Evolutionary conservation across 805 yeast genomes (phyloP).

Genomic region (Hanseniaspora singularis): DNA sequence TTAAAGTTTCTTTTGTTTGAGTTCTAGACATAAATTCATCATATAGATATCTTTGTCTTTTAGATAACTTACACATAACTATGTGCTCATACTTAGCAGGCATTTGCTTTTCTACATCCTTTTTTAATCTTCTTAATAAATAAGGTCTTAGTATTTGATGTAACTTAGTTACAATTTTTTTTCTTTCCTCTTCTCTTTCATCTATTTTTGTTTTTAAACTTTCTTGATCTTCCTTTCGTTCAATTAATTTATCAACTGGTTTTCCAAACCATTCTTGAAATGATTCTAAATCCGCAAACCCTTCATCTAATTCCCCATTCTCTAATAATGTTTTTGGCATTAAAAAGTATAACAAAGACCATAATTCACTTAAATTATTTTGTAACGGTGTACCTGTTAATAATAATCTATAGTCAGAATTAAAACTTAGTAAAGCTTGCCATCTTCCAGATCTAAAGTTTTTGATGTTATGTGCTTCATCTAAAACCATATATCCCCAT

Average conservation of each 20-base stretch:
- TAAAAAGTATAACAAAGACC: constrained; percentile 88
- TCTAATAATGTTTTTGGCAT: constrained; percentile 88
- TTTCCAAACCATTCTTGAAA: constrained; percentile 98
- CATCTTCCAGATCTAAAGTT: constrained; percentile 93
- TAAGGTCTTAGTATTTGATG: constrained; percentile 94
- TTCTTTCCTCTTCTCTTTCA: constrained; percentile 59
- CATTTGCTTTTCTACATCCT: constrained; percentile 97
- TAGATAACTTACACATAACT: constrained; percentile 79
- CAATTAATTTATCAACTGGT: constrained; percentile 87
- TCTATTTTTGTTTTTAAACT: constrained; percentile 38
- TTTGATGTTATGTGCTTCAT: constrained; percentile 96
- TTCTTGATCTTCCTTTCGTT: constrained; percentile 24
- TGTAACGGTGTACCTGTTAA: constrained; percentile 96
- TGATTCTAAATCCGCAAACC: constrained; percentile 90
- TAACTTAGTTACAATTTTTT: constrained; percentile 69
- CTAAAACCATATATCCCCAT: constrained; percentile 95
- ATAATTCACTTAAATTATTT: constrained; percentile 83
- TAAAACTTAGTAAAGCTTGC: constrained; percentile 90
- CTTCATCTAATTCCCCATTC: constrained; percentile 38
- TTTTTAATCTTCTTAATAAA: constrained; percentile 76
- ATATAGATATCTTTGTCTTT: constrained; percentile 80
- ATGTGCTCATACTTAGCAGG: constrained; percentile 96
- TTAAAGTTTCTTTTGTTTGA: constrained; percentile 83
- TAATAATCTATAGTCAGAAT: constrained; percentile 74
- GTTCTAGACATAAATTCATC: constrained; percentile 98